A percentile compares a stretch with the other conserved stretches of the same genome.
Conservation (phyloP, 225 moss, liverwort and hornwort genomes). For the Sphagnum tenellum region DNA sequence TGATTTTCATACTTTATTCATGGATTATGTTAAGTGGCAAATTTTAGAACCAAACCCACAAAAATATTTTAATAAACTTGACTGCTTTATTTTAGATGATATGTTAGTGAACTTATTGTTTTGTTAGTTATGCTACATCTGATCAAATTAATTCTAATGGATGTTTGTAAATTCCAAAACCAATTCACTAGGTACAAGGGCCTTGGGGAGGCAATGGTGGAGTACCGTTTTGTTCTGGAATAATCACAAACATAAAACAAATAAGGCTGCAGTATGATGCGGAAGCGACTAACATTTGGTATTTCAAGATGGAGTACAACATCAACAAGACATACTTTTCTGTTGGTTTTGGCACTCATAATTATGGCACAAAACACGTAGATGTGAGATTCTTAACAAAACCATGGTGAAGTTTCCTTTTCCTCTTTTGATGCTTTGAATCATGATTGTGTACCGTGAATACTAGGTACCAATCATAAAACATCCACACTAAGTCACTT, state of each 20-base stretch:
- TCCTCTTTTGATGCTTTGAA: too few relatives aligned
- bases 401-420: neutral
- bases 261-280: neutral
- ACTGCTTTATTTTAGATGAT: neutral
- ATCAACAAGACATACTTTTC: neutral
- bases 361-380: neutral
- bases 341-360: neutral
- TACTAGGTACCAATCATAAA: too few relatives aligned
- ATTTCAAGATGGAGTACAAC: slow-evolving; percentile 2
- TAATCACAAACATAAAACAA: neutral
- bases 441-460: too few relatives aligned
- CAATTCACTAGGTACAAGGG: slow-evolving; percentile 6
- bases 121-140: neutral
- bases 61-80: neutral
- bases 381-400: neutral
- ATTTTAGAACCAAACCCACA: too few relatives aligned
- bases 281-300: neutral
- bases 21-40: too few relatives aligned
- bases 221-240: slow-evolving; percentile 1
- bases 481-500: too few relatives aligned
- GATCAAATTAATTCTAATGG: neutral
- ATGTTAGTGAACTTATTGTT: neutral
- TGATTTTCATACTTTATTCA: too few relatives aligned
- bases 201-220: slow-evolving; percentile 8
- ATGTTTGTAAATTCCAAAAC: neutral